phyloP scores from a whole-genome alignment of 129 eudicot species.

The Saposhnikovia divaricata region DNA sequence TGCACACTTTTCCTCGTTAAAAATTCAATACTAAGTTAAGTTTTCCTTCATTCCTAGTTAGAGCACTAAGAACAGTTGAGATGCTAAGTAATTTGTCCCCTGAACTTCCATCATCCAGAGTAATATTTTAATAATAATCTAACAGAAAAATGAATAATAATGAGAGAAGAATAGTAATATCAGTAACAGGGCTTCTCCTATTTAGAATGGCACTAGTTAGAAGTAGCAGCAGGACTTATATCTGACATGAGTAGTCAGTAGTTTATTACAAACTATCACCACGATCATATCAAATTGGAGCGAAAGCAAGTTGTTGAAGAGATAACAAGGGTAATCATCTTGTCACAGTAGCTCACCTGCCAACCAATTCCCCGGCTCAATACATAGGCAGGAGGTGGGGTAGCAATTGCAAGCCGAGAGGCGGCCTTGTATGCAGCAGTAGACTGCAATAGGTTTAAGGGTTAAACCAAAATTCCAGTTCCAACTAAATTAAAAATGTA shows the following conservation, averaged over 20 bases:
- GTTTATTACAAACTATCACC: background rate
- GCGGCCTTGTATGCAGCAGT: constrained; percentile 97
- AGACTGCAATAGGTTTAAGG: constrained; percentile 38
- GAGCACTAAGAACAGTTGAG: background rate
- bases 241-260: background rate
- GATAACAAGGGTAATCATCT: background rate
- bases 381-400: constrained; percentile 98
- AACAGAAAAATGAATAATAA: background rate
- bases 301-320: background rate
- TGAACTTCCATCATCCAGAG: background rate
- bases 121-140: background rate
- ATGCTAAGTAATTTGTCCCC: background rate
- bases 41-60: background rate
- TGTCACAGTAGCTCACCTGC: constrained; percentile 56
- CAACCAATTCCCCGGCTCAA: constrained; percentile 99
- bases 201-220: background rate
- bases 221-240: background rate
- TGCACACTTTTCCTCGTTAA: background rate
- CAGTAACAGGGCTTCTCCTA: background rate
- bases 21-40: background rate
- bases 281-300: background rate
- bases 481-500: background rate
- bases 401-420: constrained; percentile 95
- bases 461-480: background rate
- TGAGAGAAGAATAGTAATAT: background rate